Percentiles rank a stretch among this genome's conserved stretches.
Evolutionary conservation across 106 monocot genomes (phyloP).

Genomic region (Chionographis japonica): DNA sequence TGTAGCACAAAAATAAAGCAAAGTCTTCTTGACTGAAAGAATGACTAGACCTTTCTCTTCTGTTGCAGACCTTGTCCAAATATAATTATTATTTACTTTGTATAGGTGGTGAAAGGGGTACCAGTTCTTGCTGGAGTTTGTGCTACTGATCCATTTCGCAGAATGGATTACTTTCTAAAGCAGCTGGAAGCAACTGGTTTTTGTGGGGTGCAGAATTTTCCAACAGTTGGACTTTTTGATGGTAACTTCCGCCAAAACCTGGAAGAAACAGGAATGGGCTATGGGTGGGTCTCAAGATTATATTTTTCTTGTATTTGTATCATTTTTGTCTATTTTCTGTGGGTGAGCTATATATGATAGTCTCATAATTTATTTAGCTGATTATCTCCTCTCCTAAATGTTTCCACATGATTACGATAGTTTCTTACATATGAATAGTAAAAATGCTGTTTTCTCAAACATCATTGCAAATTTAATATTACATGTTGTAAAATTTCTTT

Average conservation of each 20-base stretch:
- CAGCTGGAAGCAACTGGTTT: constrained; percentile 77
- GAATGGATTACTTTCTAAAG: constrained; percentile 79
- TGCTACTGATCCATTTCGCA: constrained; percentile 92
- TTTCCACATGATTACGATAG: too few species aligned
- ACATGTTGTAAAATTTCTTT: too few species aligned
- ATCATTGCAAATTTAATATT: too few species aligned
- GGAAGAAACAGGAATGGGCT: constrained; percentile 98
- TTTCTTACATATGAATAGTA: too few species aligned
- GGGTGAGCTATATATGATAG: too few species aligned
- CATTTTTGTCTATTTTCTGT: too few species aligned
- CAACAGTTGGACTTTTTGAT: constrained; percentile 93
- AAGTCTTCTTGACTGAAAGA: neutral
- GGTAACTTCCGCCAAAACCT: constrained; percentile 95
- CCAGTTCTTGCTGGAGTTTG: constrained; percentile 97
- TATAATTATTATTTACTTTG: constrained; percentile 4
- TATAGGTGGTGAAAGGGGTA: constrained; percentile 77
- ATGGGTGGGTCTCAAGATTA: constrained; percentile 42
- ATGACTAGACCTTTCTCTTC: neutral
- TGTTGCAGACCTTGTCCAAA: neutral
- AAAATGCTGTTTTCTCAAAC: too few species aligned
- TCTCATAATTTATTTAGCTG: too few species aligned
- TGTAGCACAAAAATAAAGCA: too few species aligned
- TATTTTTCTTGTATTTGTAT: neutral
- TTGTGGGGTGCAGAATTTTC: constrained; percentile 89
- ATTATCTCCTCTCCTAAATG: too few species aligned